Percentiles rank a stretch among this genome's conserved stretches.
Conservation (phyloP, 768 basidiomycete genomes). For the Lenzites betulinus region DNA sequence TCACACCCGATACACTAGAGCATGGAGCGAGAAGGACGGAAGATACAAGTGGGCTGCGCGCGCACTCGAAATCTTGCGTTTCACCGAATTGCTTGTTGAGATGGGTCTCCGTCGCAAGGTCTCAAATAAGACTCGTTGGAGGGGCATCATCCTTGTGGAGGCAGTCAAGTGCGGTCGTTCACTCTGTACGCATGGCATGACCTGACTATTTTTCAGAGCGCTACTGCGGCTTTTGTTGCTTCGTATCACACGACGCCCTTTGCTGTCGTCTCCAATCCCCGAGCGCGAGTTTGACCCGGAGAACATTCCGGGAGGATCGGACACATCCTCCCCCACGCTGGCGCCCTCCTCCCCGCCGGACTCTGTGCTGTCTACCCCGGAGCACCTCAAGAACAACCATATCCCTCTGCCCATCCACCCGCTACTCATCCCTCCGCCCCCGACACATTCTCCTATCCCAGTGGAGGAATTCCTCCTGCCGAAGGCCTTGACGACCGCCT, state of each 20-base stretch:
- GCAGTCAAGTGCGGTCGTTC: conserved; percentile 68
- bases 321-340: conserved; percentile 59
- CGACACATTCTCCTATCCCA: conserved; percentile 51
- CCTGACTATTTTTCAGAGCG: conserved; percentile 49
- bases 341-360: conserved; percentile 57
- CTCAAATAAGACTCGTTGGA: conserved; percentile 68
- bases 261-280: conserved; percentile 78
- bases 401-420: conserved; percentile 65
- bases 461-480: conserved; percentile 84
- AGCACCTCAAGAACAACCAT: conserved; percentile 82
- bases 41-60: conserved; percentile 82
- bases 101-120: conserved; percentile 81
- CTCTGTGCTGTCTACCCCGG: conserved; percentile 65
- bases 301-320: conserved; percentile 54
- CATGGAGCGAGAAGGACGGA: conserved; percentile 72
- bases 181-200: neutral
- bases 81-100: conserved; percentile 83
- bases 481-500: conserved; percentile 72
- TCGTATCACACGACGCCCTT: conserved; percentile 72
- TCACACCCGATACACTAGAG: conserved; percentile 89
- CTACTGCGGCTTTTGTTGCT: conserved; percentile 73
- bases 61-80: conserved; percentile 72
- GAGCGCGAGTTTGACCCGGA: conserved; percentile 87
- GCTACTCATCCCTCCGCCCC: conserved; percentile 55
- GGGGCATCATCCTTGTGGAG: conserved; percentile 77